Evolutionary conservation across 805 yeast genomes (phyloP), one percentile per base, ranked within the genome.

Genomic region (Hanseniaspora pseudoguilliermondii): DNA sequence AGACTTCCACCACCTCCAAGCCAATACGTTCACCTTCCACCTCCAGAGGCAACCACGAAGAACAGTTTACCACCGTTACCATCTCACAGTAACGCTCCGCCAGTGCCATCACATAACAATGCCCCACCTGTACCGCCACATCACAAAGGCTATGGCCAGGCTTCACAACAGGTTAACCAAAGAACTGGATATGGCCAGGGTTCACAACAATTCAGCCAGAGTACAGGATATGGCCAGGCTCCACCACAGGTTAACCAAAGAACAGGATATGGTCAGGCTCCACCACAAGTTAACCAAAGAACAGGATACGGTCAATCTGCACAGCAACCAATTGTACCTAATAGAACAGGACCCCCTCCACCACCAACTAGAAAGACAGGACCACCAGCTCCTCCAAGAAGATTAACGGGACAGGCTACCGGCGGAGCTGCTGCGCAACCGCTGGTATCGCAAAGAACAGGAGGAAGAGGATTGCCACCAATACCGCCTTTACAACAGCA

Each of bases 391-490:
- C 47, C 68, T 15, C 51, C 65, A 5, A 40, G 64, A 10, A 23
- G 63, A 6, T 35, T 65, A 5, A 35, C 66, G 13, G 59, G 62
- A 15, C 52, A 63, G 23, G 54, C 69, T 13, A 59, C 64, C 21
- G 57, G 53, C 6, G 25, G 27, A 11, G 25, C 47, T 27, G 5
- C 36, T n/a, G n/a, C 3, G 40, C 53, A 62, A 10, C 44, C 68
- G 1, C 36, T 65, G n/a, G 41, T 66, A 9, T 38, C 68, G 16
- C 55, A 64, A 3, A 41, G 63, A 13, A 25, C 65, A 11, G 47
- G 66, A 4, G 46, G 67, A 21, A 59, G 64, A 23, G 53, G 64
- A n/a, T 57, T 68, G n/a, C 59, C 64, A 36, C 60, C 64, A 29
- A 56, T 57, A 1, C 60, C 60, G 8, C 59, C 65, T 1, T 58